Evolutionary conservation across 2,329 filamentous ascomycete genomes (phyloP).

Genomic region (Nakataea oryzae): DNA sequence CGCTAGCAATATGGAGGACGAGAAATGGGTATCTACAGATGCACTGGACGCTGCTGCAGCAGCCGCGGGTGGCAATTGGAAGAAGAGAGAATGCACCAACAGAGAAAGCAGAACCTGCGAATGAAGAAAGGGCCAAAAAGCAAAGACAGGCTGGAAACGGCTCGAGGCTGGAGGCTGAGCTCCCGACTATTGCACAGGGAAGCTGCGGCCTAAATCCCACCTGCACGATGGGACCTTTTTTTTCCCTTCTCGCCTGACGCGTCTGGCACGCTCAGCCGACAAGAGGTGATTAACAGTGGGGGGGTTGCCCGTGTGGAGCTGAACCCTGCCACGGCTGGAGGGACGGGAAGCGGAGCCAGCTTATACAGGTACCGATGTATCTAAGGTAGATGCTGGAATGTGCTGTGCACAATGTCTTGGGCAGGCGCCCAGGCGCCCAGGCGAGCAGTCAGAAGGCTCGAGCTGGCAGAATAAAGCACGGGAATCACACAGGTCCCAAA

Average conservation of each 20-base stretch:
- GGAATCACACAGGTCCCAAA: too few species aligned
- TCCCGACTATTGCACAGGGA: background rate
- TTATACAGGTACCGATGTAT: too few species aligned
- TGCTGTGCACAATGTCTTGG: too few species aligned
- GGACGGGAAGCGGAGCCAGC: background rate
- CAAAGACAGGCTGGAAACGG: background rate
- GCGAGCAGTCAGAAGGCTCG: too few species aligned
- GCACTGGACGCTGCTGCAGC: background rate
- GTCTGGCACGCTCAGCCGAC: background rate
- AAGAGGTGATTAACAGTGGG: too few species aligned
- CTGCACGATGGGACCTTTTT: background rate
- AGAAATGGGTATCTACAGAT: background rate
- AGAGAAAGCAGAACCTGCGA: too few species aligned
- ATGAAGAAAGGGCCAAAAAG: background rate
- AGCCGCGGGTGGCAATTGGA: background rate
- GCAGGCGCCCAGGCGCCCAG: too few species aligned
- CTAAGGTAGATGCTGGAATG: too few species aligned
- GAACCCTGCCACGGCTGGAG: background rate
- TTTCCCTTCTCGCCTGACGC: background rate
- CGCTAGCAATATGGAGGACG: background rate
- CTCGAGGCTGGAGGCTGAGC: background rate
- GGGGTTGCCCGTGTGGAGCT: background rate
- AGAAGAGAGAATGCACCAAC: background rate
- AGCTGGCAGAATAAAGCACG: too few species aligned
- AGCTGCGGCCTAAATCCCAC: background rate